phyloP scores from a whole-genome alignment of 768 basidiomycete species.

The Leccinum longicurvipes region DNA sequence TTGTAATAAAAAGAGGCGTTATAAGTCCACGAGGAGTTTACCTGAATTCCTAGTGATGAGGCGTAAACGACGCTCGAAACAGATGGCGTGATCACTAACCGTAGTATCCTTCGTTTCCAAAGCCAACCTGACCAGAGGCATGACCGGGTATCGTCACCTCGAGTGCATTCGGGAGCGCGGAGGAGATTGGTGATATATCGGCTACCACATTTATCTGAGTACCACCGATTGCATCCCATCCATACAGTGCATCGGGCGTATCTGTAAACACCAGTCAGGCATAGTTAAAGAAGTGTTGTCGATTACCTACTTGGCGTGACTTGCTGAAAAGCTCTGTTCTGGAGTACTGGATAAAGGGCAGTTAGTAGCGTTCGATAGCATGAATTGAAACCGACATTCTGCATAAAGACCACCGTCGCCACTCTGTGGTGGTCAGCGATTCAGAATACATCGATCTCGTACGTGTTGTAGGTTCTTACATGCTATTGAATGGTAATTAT shows the following conservation, averaged over 20 bases:
- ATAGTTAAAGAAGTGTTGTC: not conserved
- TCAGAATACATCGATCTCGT: not conserved
- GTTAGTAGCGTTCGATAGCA: not conserved
- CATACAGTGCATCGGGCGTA: constrained; percentile 43
- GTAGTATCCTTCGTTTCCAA: constrained; percentile 55
- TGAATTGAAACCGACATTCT: constrained; percentile 40
- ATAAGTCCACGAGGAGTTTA: constrained; percentile 49
- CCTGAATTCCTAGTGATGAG: constrained; percentile 45
- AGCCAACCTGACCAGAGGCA: constrained; percentile 40
- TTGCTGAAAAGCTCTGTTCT: constrained; percentile 65
- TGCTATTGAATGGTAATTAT: constrained; percentile 22
- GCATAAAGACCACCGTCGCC: constrained; percentile 65
- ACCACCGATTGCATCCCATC: constrained; percentile 48
- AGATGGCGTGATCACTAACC: constrained; percentile 32
- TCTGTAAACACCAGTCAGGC: constrained; percentile 26
- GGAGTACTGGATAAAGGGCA: constrained; percentile 43
- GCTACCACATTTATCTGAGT: constrained; percentile 46
- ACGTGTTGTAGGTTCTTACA: constrained; percentile 20
- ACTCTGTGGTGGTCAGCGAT: constrained; percentile 41
- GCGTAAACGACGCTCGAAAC: too few relatives aligned
- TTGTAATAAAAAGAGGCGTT: constrained; percentile 58
- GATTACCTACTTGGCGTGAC: constrained; percentile 45
- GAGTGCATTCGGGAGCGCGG: constrained; percentile 58
- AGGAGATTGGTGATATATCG: constrained; percentile 49
- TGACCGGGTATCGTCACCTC: constrained; percentile 44